These are phyloP conservation scores for Yamadazyma conglobata DNA, from an alignment of 1,139 yeast genomes.

Conservation along the genomic window DNA sequence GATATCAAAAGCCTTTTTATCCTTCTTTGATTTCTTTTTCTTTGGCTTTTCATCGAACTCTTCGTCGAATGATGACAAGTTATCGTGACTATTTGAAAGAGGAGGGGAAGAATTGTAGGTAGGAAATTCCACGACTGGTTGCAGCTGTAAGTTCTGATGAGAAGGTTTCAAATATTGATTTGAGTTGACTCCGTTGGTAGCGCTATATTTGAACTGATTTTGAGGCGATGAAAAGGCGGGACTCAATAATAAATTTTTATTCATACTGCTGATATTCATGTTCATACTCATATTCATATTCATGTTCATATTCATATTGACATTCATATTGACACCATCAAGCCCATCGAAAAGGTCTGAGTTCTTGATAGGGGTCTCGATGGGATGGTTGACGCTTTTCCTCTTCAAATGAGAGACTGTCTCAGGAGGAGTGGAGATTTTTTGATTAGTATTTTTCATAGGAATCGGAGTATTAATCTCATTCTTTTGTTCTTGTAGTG, in stretches of 20 bases:
- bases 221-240: conserved; percentile 53
- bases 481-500: conserved; percentile 15
- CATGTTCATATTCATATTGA: too few relatives aligned
- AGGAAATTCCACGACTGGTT: background rate
- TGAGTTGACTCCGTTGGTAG: conserved; percentile 2
- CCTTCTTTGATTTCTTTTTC: conserved; percentile 15
- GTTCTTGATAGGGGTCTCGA: conserved; percentile 19
- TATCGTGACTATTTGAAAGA: conserved; percentile 1
- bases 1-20: conserved; percentile 27
- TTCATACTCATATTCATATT: conserved; percentile 1
- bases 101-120: conserved; percentile 9
- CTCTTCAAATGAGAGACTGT: conserved; percentile 13
- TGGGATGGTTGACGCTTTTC: conserved; percentile 6
- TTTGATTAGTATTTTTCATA: conserved; percentile 11
- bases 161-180: conserved; percentile 4
- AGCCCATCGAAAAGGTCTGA: conserved; percentile 9
- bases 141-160: conserved; percentile 2
- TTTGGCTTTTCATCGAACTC: conserved; percentile 17
- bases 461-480: conserved; percentile 18
- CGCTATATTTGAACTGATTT: conserved; percentile 13
- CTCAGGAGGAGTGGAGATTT: conserved; percentile 39
- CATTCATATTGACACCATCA: conserved; percentile 4
- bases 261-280: conserved; percentile 5
- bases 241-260: conserved; percentile 23
- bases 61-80: conserved; percentile 17